phyloP scores from a whole-genome alignment of 208 protist genomes.

The Leishmania tarentolae region DNA sequence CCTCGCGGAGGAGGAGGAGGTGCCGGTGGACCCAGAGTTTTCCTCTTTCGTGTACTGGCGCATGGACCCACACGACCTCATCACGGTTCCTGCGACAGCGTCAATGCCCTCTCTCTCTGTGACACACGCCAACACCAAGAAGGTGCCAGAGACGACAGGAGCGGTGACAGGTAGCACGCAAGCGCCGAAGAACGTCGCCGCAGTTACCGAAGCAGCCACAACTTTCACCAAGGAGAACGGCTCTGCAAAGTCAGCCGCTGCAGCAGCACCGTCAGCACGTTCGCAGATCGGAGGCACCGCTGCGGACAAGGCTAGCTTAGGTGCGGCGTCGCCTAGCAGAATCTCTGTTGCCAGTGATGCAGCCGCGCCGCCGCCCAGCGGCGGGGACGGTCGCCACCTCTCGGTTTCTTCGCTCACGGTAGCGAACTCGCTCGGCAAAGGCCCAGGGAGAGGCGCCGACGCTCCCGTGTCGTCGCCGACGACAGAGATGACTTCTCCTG shows the following conservation, averaged over 20 bases:
- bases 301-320: background rate
- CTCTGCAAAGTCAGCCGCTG: background rate
- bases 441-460: background rate
- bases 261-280: background rate
- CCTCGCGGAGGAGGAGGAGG: conserved; percentile 26
- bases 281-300: background rate
- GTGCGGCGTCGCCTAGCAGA: background rate
- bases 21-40: conserved; percentile 67
- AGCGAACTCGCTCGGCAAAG: background rate
- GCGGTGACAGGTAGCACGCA: background rate
- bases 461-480: background rate
- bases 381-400: background rate
- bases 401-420: background rate
- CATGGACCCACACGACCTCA: conserved; percentile 57
- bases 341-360: background rate
- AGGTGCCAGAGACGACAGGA: background rate
- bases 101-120: background rate
- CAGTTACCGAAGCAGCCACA: background rate
- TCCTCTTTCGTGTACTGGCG: conserved; percentile 81
- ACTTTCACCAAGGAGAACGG: background rate
- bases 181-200: background rate
- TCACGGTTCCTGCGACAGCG: conserved; percentile 11
- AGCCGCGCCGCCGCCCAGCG: background rate
- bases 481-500: background rate
- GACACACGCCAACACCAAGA: background rate